A percentile compares a stretch with the other conserved stretches of the same genome.
Conservation (phyloP, 257 asterid genomes). For the Solanum bulbocastanum region DNA sequence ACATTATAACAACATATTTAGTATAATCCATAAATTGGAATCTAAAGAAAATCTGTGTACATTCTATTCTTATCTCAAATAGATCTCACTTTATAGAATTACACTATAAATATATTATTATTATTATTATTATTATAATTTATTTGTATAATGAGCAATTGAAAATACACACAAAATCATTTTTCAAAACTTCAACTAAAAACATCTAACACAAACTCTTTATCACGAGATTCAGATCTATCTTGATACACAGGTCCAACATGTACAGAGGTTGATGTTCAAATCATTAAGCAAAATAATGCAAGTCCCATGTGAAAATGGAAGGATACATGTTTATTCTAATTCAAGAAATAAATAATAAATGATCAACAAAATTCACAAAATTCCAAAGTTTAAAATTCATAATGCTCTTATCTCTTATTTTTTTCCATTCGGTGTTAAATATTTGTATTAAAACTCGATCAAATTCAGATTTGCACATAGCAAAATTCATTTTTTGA, state of each 20-base stretch:
- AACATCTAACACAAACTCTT: too few species aligned
- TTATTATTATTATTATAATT: too few species aligned
- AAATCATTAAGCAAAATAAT: neutral
- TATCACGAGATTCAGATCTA: neutral
- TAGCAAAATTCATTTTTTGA: neutral
- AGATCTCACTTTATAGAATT: neutral
- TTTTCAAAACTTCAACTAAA: neutral
- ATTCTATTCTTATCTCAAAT: too few species aligned
- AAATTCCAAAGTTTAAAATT: neutral
- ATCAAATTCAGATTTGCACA: neutral
- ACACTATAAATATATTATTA: neutral
- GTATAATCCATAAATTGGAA: neutral
- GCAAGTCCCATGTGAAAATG: neutral
- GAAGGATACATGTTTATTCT: neutral
- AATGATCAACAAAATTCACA: neutral
- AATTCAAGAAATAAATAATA: neutral
- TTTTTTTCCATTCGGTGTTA: rapidly evolving
- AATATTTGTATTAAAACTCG: too few species aligned
- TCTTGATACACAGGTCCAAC: neutral
- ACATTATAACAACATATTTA: too few species aligned
- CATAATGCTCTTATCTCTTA: neutral
- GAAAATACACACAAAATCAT: neutral
- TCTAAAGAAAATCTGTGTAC: too few species aligned
- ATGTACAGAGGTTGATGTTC: neutral
- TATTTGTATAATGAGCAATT: too few species aligned